These are phyloP conservation scores for Kodamaea suecica DNA, from an alignment of 1,139 yeast species.

Conservation along the genomic window DNA sequence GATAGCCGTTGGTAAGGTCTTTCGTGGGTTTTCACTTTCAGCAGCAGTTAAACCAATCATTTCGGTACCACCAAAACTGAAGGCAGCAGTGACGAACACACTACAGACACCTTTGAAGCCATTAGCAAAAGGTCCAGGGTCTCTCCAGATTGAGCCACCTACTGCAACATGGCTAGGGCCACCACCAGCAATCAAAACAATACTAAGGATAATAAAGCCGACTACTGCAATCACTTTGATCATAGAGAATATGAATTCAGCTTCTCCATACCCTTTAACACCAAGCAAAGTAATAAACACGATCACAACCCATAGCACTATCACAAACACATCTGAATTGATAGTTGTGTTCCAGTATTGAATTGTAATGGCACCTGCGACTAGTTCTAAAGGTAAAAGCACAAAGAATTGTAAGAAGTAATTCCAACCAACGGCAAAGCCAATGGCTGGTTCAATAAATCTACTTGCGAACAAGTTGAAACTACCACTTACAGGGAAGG, in stretches of 20 bases:
- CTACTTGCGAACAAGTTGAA: conserved; percentile 39
- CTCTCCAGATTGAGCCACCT: conserved; percentile 35
- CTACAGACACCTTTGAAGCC: conserved; percentile 48
- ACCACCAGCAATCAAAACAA: conserved; percentile 43
- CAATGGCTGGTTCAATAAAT: conserved; percentile 40
- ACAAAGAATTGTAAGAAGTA: conserved; percentile 34
- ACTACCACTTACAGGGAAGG: conserved; percentile 41
- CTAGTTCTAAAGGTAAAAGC: conserved; percentile 25
- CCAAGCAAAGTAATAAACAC: conserved; percentile 39
- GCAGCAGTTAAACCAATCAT: conserved; percentile 47
- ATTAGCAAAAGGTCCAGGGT: conserved; percentile 42
- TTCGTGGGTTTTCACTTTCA: conserved; percentile 42
- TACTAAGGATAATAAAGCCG: conserved; percentile 41
- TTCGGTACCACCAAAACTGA: conserved; percentile 36
- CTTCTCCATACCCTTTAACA: conserved; percentile 45
- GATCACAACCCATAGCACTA: conserved; percentile 35
- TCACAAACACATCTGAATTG: conserved; percentile 40
- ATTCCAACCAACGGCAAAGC: conserved; percentile 46
- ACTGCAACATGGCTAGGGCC: conserved; percentile 23
- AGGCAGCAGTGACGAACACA: conserved; percentile 35
- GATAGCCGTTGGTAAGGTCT: conserved; percentile 68
- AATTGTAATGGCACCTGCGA: conserved; percentile 41
- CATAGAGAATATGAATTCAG: conserved; percentile 38
- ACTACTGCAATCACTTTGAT: conserved; percentile 39
- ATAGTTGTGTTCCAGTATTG: conserved; percentile 38